phyloP scores from a whole-genome alignment of 768 basidiomycete genomes.

The Kwoniella botswanensis region DNA sequence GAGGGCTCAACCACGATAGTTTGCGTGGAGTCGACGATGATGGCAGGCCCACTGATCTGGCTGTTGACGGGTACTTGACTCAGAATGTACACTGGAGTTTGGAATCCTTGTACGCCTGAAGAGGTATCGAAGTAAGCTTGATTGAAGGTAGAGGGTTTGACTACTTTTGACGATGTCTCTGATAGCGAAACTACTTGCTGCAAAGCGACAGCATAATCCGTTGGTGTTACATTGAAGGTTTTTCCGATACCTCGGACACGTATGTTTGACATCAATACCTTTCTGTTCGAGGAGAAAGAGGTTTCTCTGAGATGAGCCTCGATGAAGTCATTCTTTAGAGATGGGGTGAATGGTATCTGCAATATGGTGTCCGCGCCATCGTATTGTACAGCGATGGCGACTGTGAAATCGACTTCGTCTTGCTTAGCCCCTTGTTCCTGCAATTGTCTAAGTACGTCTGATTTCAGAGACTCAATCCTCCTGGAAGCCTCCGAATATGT shows the following conservation, averaged over 20 bases:
- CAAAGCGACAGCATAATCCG: constrained; percentile 35
- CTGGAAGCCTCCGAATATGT: constrained; percentile 29
- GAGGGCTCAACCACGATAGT: constrained; percentile 83
- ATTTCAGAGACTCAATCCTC: constrained; percentile 26
- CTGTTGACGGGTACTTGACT: constrained; percentile 64
- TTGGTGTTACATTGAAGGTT: constrained; percentile 38
- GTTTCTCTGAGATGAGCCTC: constrained; percentile 41
- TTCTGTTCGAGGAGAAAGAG: constrained; percentile 36
- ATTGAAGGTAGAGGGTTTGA: constrained; percentile 25
- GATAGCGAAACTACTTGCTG: constrained; percentile 6
- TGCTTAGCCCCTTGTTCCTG: constrained; percentile 33
- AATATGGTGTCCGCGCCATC: constrained; percentile 42
- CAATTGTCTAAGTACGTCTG: constrained; percentile 30
- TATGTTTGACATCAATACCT: constrained; percentile 33
- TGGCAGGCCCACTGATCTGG: constrained; percentile 71
- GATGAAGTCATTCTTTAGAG: constrained; percentile 32
- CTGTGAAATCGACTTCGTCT: constrained; percentile 32
- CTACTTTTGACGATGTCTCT: neutral
- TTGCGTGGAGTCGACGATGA: constrained; percentile 95
- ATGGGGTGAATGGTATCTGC: constrained; percentile 33
- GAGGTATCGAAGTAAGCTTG: constrained; percentile 36
- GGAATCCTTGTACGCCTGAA: constrained; percentile 20
- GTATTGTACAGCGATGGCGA: constrained; percentile 34
- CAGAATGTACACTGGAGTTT: constrained; percentile 33
- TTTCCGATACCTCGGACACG: constrained; percentile 41